phyloP scores from a whole-genome alignment of 2,329 filamentous ascomycete genomes.

The Fusarium sp. region DNA sequence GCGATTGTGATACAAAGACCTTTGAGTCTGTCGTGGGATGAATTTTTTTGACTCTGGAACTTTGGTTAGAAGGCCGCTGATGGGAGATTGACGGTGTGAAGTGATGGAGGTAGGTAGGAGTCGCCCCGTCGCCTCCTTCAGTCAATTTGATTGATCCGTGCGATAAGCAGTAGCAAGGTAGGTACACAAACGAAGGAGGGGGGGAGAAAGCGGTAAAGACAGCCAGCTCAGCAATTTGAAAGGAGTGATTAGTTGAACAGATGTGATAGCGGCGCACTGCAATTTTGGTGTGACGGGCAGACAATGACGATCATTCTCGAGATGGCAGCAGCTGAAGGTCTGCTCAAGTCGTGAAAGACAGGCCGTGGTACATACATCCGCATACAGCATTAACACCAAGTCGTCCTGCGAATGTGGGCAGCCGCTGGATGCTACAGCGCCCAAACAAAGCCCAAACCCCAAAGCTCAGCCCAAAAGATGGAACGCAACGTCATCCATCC shows the following conservation, averaged over 20 bases:
- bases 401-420: conserved; percentile 5
- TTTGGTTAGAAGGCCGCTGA: conserved; percentile 18
- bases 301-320: neutral
- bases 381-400: neutral
- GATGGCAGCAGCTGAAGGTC: neutral
- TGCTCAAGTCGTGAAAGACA: neutral
- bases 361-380: neutral
- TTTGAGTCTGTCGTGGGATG: conserved; percentile 7
- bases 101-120: conserved; percentile 24
- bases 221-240: neutral
- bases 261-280: neutral
- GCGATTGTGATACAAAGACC: conserved; percentile 28
- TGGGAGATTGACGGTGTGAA: conserved; percentile 41
- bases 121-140: conserved; percentile 24
- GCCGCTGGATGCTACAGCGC: conserved; percentile 6
- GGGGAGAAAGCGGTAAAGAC: conserved; percentile 3
- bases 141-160: conserved; percentile 30
- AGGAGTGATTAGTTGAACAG: conserved; percentile 18
- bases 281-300: neutral
- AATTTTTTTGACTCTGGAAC: conserved; percentile 15
- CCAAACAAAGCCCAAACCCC: conserved; percentile 26
- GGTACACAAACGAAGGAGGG: conserved; percentile 26
- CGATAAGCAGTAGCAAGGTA: conserved; percentile 10
- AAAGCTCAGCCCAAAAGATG: conserved; percentile 30
- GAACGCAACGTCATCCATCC: conserved; percentile 34